Percentiles rank a stretch among this genome's conserved stretches.
Evolutionary conservation across 495 filamentous ascomycete species (phyloP).

Genomic region (Neurospora africana): DNA sequence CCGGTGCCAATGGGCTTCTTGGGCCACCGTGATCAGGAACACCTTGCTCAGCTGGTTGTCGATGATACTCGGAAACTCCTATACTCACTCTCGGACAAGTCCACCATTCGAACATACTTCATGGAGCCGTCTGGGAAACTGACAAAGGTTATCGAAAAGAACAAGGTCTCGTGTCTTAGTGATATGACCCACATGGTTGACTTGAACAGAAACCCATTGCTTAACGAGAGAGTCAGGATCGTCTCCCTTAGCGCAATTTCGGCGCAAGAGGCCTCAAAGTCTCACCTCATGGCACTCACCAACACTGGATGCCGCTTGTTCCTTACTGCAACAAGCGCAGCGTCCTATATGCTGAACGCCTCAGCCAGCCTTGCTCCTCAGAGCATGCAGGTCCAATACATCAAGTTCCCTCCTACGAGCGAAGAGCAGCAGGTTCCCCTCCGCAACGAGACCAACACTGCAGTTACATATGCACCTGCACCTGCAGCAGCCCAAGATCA

Average conservation of each 20-base stretch:
- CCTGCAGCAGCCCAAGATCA: background rate
- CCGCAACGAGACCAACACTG: slow-evolving; percentile 15
- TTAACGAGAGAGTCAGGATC: slow-evolving; percentile 58
- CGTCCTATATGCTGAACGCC: slow-evolving; percentile 52
- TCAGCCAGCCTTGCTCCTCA: slow-evolving; percentile 58
- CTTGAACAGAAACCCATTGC: slow-evolving; percentile 43
- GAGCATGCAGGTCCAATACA: slow-evolving; percentile 92
- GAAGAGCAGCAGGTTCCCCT: slow-evolving; percentile 7
- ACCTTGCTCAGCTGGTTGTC: slow-evolving; percentile 63
- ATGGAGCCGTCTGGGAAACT: slow-evolving; percentile 47
- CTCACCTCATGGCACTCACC: slow-evolving; percentile 85
- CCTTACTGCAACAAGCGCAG: slow-evolving; percentile 76
- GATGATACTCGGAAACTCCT: slow-evolving; percentile 82
- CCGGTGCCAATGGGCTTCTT: slow-evolving; percentile 21
- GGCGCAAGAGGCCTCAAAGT: slow-evolving; percentile 64
- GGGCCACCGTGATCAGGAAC: slow-evolving; percentile 35
- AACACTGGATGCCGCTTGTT: slow-evolving; percentile 85
- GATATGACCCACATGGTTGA: slow-evolving; percentile 73
- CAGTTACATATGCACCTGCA: slow-evolving; percentile 8
- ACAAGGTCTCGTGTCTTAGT: slow-evolving; percentile 39
- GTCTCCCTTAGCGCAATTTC: slow-evolving; percentile 78
- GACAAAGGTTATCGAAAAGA: slow-evolving; percentile 45
- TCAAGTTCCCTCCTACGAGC: slow-evolving; percentile 68
- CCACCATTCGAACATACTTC: slow-evolving; percentile 78
- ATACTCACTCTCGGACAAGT: slow-evolving; percentile 79